Conservation (phyloP, 768 basidiomycete species). For the Termitomyces sp. region DNA sequence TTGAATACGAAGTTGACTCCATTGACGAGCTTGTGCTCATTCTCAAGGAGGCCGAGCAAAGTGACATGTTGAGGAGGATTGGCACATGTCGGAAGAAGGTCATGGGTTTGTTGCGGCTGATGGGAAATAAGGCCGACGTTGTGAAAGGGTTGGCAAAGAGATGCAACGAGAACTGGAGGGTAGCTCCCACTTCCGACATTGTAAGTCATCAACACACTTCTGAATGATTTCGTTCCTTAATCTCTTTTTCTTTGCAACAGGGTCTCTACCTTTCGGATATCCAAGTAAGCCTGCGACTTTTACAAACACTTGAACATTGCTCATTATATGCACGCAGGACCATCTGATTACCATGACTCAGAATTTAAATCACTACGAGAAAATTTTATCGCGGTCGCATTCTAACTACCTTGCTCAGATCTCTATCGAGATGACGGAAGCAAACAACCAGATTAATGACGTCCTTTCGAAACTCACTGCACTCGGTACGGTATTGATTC, state of each 20-base stretch:
- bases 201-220: constrained; percentile 35
- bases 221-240: background rate
- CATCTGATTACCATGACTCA: constrained; percentile 99
- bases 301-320: background rate
- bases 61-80: constrained; percentile 95
- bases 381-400: constrained; percentile 97
- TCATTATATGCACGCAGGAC: constrained; percentile 40
- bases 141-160: constrained; percentile 98
- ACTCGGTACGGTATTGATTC: constrained; percentile 94
- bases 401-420: constrained; percentile 99
- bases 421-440: constrained; percentile 99
- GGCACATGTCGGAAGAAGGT: constrained; percentile 99
- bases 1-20: constrained; percentile 98
- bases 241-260: constrained; percentile 31
- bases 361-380: constrained; percentile 99
- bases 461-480: constrained; percentile 96
- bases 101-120: constrained; percentile 92
- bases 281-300: constrained; percentile 40
- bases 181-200: constrained; percentile 96
- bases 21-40: constrained; percentile 98
- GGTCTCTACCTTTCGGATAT: constrained; percentile 95
- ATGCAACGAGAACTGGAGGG: constrained; percentile 98
- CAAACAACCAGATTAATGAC: constrained; percentile 99
- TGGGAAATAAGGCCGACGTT: constrained; percentile 99
- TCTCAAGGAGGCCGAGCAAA: constrained; percentile 92